Evolutionary conservation across 352 stramenopile species (phyloP).

Genomic region (Globisporangium recalcitrans): DNA sequence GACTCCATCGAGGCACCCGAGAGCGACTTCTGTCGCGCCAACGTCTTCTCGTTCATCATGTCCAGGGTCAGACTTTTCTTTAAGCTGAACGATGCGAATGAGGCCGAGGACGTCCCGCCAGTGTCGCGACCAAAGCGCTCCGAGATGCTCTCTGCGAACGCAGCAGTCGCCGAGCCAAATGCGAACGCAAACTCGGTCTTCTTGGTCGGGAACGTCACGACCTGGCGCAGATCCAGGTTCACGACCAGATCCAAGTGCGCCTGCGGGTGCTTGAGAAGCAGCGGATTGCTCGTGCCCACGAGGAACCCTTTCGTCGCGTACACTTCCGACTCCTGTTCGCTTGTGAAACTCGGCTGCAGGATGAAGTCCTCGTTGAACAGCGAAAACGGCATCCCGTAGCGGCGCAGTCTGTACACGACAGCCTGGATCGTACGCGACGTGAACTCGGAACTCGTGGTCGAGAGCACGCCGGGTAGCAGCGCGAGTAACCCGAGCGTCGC

Average conservation of each 20-base stretch:
- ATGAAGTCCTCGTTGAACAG: slow-evolving; percentile 34
- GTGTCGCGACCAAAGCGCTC: slow-evolving; percentile 27
- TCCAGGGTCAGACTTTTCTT: not conserved
- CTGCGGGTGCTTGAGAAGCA: slow-evolving; percentile 48
- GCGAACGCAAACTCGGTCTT: slow-evolving; percentile 49
- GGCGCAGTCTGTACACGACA: slow-evolving; percentile 32
- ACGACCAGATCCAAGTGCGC: slow-evolving; percentile 52
- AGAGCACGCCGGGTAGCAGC: slow-evolving; percentile 44
- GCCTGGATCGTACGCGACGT: slow-evolving; percentile 38
- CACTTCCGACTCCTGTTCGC: slow-evolving; percentile 22
- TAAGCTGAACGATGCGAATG: slow-evolving; percentile 1
- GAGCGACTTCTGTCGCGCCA: slow-evolving; percentile 3
- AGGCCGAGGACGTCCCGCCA: not conserved
- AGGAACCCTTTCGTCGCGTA: slow-evolving; percentile 40
- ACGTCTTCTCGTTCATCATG: slow-evolving; percentile 3
- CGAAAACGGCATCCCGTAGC: slow-evolving; percentile 42
- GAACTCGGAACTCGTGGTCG: slow-evolving; percentile 24
- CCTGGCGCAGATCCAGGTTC: slow-evolving; percentile 48
- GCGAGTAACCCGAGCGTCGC: slow-evolving; percentile 49
- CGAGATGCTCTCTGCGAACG: slow-evolving; percentile 26
- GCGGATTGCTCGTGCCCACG: slow-evolving; percentile 43
- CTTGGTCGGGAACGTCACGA: slow-evolving; percentile 45
- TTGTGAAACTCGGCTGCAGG: slow-evolving; percentile 47
- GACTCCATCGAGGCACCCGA: slow-evolving; percentile 15
- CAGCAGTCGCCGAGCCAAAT: slow-evolving; percentile 37